Evolutionary conservation across 2,329 filamentous ascomycete species (phyloP).

Genomic region (Mollisia scopiformis): DNA sequence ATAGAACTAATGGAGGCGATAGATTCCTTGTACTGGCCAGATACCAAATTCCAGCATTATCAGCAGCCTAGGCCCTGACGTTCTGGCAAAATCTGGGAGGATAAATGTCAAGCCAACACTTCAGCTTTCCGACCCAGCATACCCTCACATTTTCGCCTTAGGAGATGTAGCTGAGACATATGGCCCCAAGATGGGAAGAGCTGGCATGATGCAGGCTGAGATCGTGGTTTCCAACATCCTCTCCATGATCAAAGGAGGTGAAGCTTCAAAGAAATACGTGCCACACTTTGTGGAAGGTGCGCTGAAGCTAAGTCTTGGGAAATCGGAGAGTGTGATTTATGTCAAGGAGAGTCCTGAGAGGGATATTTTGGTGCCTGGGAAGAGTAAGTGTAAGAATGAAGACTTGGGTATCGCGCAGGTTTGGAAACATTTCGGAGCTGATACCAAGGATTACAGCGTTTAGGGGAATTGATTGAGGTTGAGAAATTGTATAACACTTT

Average conservation of each 20-base stretch:
- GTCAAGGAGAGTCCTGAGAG: slow-evolving; percentile 14
- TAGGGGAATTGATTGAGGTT: not conserved
- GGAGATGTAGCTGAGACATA: slow-evolving; percentile 55
- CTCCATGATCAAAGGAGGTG: slow-evolving; percentile 39
- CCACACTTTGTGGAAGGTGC: slow-evolving; percentile 38
- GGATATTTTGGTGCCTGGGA: slow-evolving; percentile 20
- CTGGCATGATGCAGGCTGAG: slow-evolving; percentile 47
- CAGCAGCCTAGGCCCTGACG: not conserved
- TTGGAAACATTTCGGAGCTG: slow-evolving; percentile 24
- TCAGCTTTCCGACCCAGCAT: slow-evolving; percentile 2
- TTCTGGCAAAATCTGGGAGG: slow-evolving; percentile 26
- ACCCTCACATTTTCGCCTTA: slow-evolving; percentile 49
- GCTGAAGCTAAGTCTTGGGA: slow-evolving; percentile 44
- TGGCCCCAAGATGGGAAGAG: slow-evolving; percentile 45
- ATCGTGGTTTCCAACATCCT: slow-evolving; percentile 50
- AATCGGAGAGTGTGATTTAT: slow-evolving; percentile 23
- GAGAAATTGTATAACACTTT: not conserved
- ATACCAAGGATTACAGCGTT: slow-evolving; percentile 1
- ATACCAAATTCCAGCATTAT: slow-evolving; percentile 43
- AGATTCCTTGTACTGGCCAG: slow-evolving; percentile 53
- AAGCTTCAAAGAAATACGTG: slow-evolving; percentile 32
- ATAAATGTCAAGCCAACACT: slow-evolving; percentile 26
- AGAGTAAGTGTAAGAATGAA: slow-evolving; percentile 12
- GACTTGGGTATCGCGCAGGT: slow-evolving; percentile 20
- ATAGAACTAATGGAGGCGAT: slow-evolving; percentile 1